Evolutionary conservation across 2,329 filamentous ascomycete species (phyloP).

Genomic region (Fusarium illudens): DNA sequence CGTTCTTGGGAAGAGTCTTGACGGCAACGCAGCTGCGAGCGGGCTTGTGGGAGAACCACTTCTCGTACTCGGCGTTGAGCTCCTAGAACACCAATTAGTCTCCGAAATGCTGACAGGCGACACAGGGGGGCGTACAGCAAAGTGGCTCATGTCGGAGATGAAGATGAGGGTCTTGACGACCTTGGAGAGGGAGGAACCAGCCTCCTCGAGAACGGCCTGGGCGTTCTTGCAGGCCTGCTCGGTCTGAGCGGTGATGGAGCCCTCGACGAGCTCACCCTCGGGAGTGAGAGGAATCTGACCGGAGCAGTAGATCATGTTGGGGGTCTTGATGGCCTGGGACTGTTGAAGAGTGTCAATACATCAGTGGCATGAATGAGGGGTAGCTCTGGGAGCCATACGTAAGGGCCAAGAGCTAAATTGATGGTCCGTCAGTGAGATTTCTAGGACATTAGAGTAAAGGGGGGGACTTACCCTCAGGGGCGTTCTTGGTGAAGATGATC

Average conservation of each 20-base stretch:
- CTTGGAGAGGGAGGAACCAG: conserved; percentile 78
- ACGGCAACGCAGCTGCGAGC: conserved; percentile 91
- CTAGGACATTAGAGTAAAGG: not conserved
- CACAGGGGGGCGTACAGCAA: conserved; percentile 61
- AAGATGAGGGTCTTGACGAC: conserved; percentile 95
- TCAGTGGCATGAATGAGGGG: conserved; percentile 10
- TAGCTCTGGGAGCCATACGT: conserved; percentile 57
- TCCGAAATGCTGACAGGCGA: not conserved
- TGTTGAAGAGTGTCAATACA: conserved; percentile 43
- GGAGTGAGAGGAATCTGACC: conserved; percentile 76
- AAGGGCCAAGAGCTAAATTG: conserved; percentile 66
- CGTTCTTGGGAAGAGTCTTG: conserved; percentile 85
- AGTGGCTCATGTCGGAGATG: conserved; percentile 89
- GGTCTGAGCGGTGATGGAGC: conserved; percentile 70
- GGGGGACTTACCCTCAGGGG: conserved; percentile 62
- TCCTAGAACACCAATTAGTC: conserved; percentile 50
- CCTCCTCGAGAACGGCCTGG: conserved; percentile 81
- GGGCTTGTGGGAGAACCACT: conserved; percentile 85
- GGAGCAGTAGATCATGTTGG: conserved; percentile 71
- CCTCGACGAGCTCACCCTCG: conserved; percentile 64
- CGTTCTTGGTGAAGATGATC: conserved; percentile 66
- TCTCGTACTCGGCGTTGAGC: conserved; percentile 87
- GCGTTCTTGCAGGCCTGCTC: conserved; percentile 77
- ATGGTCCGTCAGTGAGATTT: conserved; percentile 9
- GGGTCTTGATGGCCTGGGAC: conserved; percentile 74